These are phyloP conservation scores for Alternaria incomplexa DNA, from an alignment of 2,329 filamentous ascomycete genomes.

Conservation along the genomic window DNA sequence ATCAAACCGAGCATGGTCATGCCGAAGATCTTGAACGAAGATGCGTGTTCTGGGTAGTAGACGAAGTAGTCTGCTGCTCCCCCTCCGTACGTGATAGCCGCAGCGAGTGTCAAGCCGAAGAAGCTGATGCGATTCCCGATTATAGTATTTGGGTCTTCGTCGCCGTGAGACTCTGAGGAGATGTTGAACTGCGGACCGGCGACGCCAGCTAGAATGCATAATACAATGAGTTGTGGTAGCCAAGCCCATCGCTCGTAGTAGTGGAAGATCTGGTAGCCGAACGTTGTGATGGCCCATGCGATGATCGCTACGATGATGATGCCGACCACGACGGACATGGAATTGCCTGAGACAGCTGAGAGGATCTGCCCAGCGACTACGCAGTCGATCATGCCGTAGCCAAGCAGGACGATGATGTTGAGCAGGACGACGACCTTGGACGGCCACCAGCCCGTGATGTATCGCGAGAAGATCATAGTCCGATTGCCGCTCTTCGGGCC, in stretches of 20 bases:
- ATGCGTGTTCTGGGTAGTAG: slow-evolving; percentile 64
- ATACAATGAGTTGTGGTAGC: slow-evolving; percentile 66
- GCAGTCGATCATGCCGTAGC: slow-evolving; percentile 68
- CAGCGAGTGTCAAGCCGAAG: slow-evolving; percentile 71
- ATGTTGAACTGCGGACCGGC: slow-evolving; percentile 67
- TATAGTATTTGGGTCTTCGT: slow-evolving; percentile 55
- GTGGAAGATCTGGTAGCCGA: slow-evolving; percentile 72
- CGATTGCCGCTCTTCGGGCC: slow-evolving; percentile 67
- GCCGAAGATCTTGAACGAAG: slow-evolving; percentile 60
- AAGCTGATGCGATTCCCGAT: slow-evolving; percentile 68
- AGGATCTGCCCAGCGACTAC: slow-evolving; percentile 73
- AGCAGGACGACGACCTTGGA: slow-evolving; percentile 68
- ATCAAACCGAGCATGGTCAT: slow-evolving; percentile 64
- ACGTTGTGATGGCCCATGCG: slow-evolving; percentile 68
- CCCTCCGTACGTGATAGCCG: slow-evolving; percentile 68
- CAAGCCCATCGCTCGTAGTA: slow-evolving; percentile 72
- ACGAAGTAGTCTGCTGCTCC: slow-evolving; percentile 72
- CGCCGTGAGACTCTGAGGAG: slow-evolving; percentile 57
- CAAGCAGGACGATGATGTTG: slow-evolving; percentile 67
- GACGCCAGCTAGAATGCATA: slow-evolving; percentile 67
- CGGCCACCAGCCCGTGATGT: slow-evolving; percentile 70
- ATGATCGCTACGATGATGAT: slow-evolving; percentile 70
- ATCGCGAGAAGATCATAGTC: slow-evolving; percentile 64
- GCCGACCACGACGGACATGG: slow-evolving; percentile 68
- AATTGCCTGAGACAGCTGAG: slow-evolving; percentile 66